Evolutionary conservation across 192 early-diverging fungal genomes (phyloP).

Genomic region (Thoreauomyces humboldtii): DNA sequence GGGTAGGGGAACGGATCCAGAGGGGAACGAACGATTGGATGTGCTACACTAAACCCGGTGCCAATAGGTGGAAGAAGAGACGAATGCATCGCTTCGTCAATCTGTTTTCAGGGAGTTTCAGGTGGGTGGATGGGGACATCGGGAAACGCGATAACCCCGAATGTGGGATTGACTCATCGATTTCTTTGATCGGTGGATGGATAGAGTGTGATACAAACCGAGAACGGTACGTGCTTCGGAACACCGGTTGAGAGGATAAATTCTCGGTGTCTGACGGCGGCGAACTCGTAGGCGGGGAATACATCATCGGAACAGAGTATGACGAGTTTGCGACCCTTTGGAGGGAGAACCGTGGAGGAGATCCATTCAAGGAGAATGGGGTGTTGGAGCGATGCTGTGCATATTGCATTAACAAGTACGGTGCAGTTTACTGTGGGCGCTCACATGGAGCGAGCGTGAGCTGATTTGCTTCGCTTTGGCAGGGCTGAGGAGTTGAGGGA

Average conservation of each 20-base stretch:
- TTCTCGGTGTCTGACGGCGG: neutral
- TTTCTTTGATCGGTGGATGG: too few species aligned
- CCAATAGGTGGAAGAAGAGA: too few species aligned
- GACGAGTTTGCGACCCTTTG: slow-evolving; percentile 15
- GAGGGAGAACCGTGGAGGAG: neutral
- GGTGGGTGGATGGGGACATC: neutral
- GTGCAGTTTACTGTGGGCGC: neutral
- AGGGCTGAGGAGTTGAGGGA: slow-evolving; percentile 1
- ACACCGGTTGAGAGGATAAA: too few species aligned
- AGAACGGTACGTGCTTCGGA: too few species aligned
- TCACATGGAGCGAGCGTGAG: neutral
- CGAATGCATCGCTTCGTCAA: neutral
- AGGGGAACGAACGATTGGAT: too few species aligned
- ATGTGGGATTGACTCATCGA: neutral
- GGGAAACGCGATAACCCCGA: neutral
- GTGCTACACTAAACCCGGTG: too few species aligned
- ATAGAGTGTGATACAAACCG: neutral
- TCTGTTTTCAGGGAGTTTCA: neutral
- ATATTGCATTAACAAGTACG: slow-evolving; percentile 15
- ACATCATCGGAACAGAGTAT: slow-evolving; percentile 11
- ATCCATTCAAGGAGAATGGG: slow-evolving; percentile 9
- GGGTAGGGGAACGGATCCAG: too few species aligned
- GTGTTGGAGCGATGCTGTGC: neutral
- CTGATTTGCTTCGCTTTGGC: neutral
- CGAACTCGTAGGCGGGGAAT: slow-evolving; percentile 9